phyloP scores from a whole-genome alignment of 805 yeast genomes.

The Hanseniaspora nectarophila region DNA sequence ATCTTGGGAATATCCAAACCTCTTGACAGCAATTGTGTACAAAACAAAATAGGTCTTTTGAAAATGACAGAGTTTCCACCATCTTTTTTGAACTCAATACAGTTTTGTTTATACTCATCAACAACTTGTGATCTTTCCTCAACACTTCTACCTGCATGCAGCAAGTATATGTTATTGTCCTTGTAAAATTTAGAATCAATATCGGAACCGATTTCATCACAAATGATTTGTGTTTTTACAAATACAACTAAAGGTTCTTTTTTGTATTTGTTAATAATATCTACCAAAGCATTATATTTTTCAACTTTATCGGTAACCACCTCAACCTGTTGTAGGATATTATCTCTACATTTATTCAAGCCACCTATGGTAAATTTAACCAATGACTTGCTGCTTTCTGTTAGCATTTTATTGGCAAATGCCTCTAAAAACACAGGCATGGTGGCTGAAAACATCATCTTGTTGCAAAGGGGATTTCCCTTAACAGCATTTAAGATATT shows the following conservation, averaged over 20 bases:
- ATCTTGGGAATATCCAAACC: constrained; percentile 88
- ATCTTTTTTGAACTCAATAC: constrained; percentile 7
- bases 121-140: constrained; percentile 67
- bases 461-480: constrained; percentile 65
- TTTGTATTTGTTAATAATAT: constrained; percentile 26
- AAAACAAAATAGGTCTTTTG: constrained; percentile 53
- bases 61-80: constrained; percentile 25
- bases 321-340: constrained; percentile 60
- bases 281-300: constrained; percentile 47
- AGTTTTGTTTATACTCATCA: constrained; percentile 48
- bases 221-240: constrained; percentile 77
- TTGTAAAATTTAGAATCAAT: constrained; percentile 7
- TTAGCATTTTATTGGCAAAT: constrained; percentile 36
- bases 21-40: constrained; percentile 90
- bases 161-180: constrained; percentile 43
- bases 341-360: constrained; percentile 66
- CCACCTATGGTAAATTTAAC: constrained; percentile 72
- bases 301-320: constrained; percentile 41
- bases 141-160: constrained; percentile 91
- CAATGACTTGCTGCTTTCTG: constrained; percentile 27
- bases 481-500: constrained; percentile 65
- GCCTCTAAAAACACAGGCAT: constrained; percentile 71
- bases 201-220: constrained; percentile 54
- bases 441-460: constrained; percentile 82
- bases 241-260: constrained; percentile 58